Evolutionary conservation across 495 filamentous ascomycete species (phyloP).

Genomic region (Xylaria nigripes): DNA sequence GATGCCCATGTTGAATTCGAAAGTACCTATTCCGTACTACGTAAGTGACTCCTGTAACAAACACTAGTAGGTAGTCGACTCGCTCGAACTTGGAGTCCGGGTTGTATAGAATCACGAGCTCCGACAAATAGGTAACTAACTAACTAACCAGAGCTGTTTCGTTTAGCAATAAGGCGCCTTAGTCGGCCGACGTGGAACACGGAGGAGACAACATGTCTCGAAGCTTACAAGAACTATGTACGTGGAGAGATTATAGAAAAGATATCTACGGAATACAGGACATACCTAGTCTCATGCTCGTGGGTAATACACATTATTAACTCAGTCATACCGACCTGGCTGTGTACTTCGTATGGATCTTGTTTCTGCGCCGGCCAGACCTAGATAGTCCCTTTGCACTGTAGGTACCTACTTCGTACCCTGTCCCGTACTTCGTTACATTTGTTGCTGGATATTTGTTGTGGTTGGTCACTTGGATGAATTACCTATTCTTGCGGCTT

Average conservation of each 20-base stretch:
- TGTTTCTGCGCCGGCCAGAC: too few species aligned
- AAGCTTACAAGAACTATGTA: neutral
- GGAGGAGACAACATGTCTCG: conserved; percentile 1
- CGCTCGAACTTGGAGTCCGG: neutral
- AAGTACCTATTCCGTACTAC: too few species aligned
- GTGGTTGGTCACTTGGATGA: neutral
- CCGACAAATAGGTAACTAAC: neutral
- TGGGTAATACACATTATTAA: too few species aligned
- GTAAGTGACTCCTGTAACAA: neutral
- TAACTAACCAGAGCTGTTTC: neutral
- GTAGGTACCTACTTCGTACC: too few species aligned
- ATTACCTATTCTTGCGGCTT: too few species aligned
- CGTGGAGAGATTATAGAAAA: neutral
- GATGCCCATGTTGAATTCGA: too few species aligned
- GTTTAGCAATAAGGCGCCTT: conserved; percentile 1
- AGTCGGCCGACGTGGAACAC: conserved; percentile 5
- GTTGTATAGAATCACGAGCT: neutral
- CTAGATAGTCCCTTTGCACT: too few species aligned
- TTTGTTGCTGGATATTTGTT: neutral
- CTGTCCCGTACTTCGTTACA: too few species aligned
- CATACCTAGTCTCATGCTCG: too few species aligned
- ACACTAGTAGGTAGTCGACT: neutral
- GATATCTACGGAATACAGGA: too few species aligned
- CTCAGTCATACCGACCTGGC: too few species aligned
- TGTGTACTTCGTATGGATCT: too few species aligned